Evolutionary conservation across 768 basidiomycete species (phyloP).

Genomic region (Epithele typhae): DNA sequence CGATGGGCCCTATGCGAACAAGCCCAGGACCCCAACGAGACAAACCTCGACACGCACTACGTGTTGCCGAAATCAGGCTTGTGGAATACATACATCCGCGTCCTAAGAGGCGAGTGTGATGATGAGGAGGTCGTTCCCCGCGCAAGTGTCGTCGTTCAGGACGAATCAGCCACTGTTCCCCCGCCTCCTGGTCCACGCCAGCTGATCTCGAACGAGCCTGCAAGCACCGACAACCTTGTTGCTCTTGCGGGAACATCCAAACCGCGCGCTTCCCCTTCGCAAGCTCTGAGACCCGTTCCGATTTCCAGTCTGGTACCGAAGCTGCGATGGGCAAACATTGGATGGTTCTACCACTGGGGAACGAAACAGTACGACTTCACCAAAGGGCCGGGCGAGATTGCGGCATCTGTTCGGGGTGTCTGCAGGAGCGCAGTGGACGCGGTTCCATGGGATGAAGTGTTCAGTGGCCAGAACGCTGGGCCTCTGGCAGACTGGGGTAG

Average conservation of each 20-base stretch:
- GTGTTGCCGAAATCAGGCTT: constrained; percentile 67
- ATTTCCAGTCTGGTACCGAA: constrained; percentile 63
- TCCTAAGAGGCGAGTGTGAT: constrained; percentile 25
- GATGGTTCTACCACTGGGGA: constrained; percentile 96
- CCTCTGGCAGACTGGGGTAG: constrained; percentile 42
- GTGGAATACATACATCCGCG: constrained; percentile 60
- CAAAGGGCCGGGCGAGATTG: constrained; percentile 60
- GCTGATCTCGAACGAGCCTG: constrained; percentile 71
- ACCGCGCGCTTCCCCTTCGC: constrained; percentile 61
- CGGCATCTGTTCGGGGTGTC: constrained; percentile 46
- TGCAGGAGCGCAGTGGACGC: constrained; percentile 59
- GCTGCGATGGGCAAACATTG: constrained; percentile 94
- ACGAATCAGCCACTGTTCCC: constrained; percentile 2
- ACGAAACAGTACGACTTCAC: constrained; percentile 92
- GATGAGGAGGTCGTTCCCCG: constrained; percentile 43
- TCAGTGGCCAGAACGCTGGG: constrained; percentile 29
- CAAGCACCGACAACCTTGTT: constrained; percentile 50
- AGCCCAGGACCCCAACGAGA: constrained; percentile 77
- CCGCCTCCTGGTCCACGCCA: constrained; percentile 49
- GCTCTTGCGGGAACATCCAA: constrained; percentile 53
- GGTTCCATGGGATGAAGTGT: constrained; percentile 73
- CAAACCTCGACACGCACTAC: constrained; percentile 89
- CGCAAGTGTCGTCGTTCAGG: too few relatives aligned
- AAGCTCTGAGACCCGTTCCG: constrained; percentile 44
- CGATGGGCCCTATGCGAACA: constrained; percentile 73